Base-by-base conservation (phyloP, 495 filamentous ascomycete genomes). In the Penicillium alfredii region DNA sequence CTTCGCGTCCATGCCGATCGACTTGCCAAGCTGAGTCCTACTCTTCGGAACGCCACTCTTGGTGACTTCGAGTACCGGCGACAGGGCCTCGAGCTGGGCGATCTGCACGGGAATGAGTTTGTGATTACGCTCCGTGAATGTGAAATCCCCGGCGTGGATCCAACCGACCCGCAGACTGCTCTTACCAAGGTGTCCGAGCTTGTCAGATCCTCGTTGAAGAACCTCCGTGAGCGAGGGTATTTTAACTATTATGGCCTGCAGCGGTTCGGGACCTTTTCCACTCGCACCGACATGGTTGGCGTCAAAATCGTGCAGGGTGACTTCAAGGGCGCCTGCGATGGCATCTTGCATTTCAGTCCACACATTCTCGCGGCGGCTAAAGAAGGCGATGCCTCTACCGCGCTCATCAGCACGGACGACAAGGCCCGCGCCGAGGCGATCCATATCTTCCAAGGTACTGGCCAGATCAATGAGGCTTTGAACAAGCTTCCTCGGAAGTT, bases 241-340 rank as follows among this genome's bases (percentile, higher is more conserved):
- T 78, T 97, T 58, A 97, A 98, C 58, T 97, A 97, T 66, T 98
- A 84, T 42, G 92, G 92, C 9, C 75, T 96, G 2, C 92, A 98
- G 62, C 79, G 92, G 8, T 98, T 98, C 47, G 92, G 92, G 15
- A 84, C 86, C 3, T 89, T 88, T 58, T 60, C 73, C 3, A 82
- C 81, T 4, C 78, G 86, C 4, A 97, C 92, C 1, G 84, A 95
- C 45, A 72, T 74, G 1, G 59, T 94, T 8, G 92, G 92, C 21
- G 70, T 84, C 51, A 84, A 84, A 53, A 83, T 98, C 35, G 75
- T 98, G 1, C 74, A 85, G 48, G 77, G 72, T 8, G 77, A 95
- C 44, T 88, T 84, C 51, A 71, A 87, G 55, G 84, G 74, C 18
- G 88, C 88, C 19, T 75, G 88, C 23, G 72, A 84, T 22, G 72